phyloP scores from a whole-genome alignment of 345 rosid species.

The Geranium rotundifolium region DNA sequence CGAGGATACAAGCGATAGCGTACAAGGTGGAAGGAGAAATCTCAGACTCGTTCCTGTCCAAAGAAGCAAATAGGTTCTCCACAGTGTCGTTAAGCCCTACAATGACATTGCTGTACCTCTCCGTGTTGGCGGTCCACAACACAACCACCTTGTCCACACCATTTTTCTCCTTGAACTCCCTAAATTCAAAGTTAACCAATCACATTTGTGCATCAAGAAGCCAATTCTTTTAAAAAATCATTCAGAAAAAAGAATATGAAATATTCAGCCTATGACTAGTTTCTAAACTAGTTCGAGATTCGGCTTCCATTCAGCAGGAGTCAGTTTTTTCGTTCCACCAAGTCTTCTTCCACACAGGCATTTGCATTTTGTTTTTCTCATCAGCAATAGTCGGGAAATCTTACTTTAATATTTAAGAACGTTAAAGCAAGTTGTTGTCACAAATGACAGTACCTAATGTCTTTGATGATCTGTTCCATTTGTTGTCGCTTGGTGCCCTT shows the following conservation, averaged over 20 bases:
- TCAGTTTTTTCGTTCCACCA: too few species aligned
- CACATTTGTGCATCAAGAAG: too few species aligned
- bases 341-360: too few species aligned
- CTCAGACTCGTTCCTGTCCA: conserved; percentile 80
- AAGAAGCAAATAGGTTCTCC: conserved; percentile 68
- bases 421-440: too few species aligned
- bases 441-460: conserved; percentile 49
- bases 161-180: conserved; percentile 82
- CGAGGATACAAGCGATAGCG: conserved; percentile 81
- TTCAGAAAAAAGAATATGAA: too few species aligned
- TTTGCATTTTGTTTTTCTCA: too few species aligned
- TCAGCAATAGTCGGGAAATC: too few species aligned
- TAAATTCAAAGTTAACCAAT: conserved; percentile 6
- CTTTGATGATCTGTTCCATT: conserved; percentile 62
- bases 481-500: conserved; percentile 83
- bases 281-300: too few species aligned
- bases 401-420: too few species aligned
- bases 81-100: conserved; percentile 83
- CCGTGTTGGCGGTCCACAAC: conserved; percentile 98
- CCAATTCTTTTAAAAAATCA: too few species aligned
- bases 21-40: conserved; percentile 89
- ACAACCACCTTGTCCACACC: conserved; percentile 89
- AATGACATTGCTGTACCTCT: conserved; percentile 79
- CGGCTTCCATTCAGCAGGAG: too few species aligned
- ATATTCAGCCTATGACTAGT: too few species aligned